Base-by-base conservation (phyloP, 495 filamentous ascomycete genomes). In the Saxophila tyrrhenica region DNA sequence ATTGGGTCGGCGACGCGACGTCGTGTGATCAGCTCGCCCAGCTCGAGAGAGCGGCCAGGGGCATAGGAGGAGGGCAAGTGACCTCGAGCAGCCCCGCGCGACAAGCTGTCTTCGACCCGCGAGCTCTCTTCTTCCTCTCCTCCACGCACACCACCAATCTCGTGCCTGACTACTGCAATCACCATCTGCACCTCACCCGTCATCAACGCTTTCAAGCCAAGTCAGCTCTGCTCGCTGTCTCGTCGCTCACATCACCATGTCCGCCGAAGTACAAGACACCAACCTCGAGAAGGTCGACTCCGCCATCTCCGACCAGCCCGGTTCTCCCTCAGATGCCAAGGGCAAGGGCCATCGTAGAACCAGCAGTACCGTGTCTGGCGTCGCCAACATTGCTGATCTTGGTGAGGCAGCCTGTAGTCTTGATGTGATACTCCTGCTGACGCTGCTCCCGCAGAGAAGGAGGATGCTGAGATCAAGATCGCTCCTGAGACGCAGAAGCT, bases 401-500 rank as follows among this genome's bases (percentile, higher is more conserved):
- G 84, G 89, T 95, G 74, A 64, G 81, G 69, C 3, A 20, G n/a
- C 22, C 7, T 2, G 23, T n/a, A 10, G 22, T 29, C 20, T 39
- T 22, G 25, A 10, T 55, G 44, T 19, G 21, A 24, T 10, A 16
- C 24, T 17, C 23, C 3, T 25, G 57, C 60, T 68, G 64, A 68
- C 58, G 43, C 21, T 16, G 1, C 19, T 25, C 57, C n/a, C n/a
- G 21, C 65, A 95, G 89, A 90, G 70, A 79, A 80, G 59, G 78
- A 87, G 58, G 75, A 77, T 51, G 88, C 82, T 64, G 78, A 84
- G 54, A 67, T 95, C 25, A 72, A 82, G 58, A 81, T 95, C 59
- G 86, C 89, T 48, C 83, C 83, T 59, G 89, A 95, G 70, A 90
- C 89, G 50, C 89, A 95, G 70, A 83, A 80, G 65, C 82, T 88